Evolutionary conservation across 352 stramenopile genomes (phyloP), one percentile per base, ranked within the genome.

Genomic region (Saprolegnia diclina): DNA sequence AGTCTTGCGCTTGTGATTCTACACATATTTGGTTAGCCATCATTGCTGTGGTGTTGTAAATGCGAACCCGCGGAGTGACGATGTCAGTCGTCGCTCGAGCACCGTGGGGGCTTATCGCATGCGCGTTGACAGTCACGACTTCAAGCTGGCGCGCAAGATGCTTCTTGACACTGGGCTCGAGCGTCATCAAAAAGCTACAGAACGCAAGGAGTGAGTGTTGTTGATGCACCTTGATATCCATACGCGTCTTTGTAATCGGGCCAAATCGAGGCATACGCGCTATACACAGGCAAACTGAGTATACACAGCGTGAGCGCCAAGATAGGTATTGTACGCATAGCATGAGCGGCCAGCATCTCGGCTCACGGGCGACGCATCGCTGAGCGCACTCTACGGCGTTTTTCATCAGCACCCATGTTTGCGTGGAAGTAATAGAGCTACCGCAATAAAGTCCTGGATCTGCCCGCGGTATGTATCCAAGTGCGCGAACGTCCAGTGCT

Each of bases 391-490:
- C 52, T 59, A 11, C 52, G 2, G n/a, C 24, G 5, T 6, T 6
- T 6, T 29, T 2, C 24, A 35, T 35, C 29, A 35, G 29, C 29
- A 35, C 29, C 2, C 29, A 5, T 5, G 29, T 35, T 59, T 59
- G 35, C 11, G 4, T 59, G 3, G 13, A 59, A 59, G 11, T 38
- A 14, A 24, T 21, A 35, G 45, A 18, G 13, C 16, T 24, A 59
- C 52, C 11, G 35, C 13, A 59, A 59, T 59, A 59, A 59, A 59
- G 35, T 59, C 52, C 11, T 59, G 52, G 19, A 59, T 59, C 35
- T 59, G 52, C 24, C 13, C 13, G 11, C 52, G 52, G 19, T 59
- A n/a, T 16, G 52, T 14, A n/a, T 59, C 52, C 13, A 59, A 24
- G 19, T 59, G 52, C 13, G 24, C 24, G 11, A 42, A 19, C 11